Evolutionary conservation across 495 filamentous ascomycete species (phyloP).

Genomic region (Xylaria venustula): DNA sequence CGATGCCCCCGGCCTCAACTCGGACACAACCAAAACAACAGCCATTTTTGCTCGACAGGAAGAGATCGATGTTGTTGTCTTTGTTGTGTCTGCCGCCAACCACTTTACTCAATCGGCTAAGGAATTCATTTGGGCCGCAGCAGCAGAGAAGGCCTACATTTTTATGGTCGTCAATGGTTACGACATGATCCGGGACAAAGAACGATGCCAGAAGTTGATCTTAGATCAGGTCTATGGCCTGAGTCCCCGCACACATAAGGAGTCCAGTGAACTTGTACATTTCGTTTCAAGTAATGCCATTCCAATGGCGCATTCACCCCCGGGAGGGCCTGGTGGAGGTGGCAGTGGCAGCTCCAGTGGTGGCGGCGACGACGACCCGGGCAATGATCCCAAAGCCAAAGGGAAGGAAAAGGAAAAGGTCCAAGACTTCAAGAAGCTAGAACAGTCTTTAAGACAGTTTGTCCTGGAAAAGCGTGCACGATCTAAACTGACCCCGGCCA

Average conservation of each 20-base stretch:
- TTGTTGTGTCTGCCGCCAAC: constrained; percentile 95
- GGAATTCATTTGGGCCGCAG: constrained; percentile 94
- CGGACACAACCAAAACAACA: constrained; percentile 93
- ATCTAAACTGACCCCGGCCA: constrained; percentile 93
- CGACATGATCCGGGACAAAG: constrained; percentile 89
- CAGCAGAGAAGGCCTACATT: constrained; percentile 95
- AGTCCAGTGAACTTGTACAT: constrained; percentile 88
- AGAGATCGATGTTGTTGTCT: constrained; percentile 98
- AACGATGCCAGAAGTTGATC: constrained; percentile 79
- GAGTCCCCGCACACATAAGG: constrained; percentile 89
- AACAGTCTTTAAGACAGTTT: constrained; percentile 85
- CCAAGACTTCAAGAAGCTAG: constrained; percentile 83
- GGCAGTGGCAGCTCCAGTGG: constrained; percentile 59
- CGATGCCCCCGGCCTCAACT: constrained; percentile 93
- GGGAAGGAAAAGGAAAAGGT: constrained; percentile 85
- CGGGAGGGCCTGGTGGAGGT: constrained; percentile 56
- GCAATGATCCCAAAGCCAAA: constrained; percentile 74
- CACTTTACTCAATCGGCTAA: constrained; percentile 96
- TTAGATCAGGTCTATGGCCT: constrained; percentile 80
- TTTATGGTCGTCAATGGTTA: constrained; percentile 99
- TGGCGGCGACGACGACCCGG: constrained; percentile 55
- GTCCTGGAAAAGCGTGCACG: constrained; percentile 94
- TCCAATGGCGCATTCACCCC: constrained; percentile 59
- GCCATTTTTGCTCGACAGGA: constrained; percentile 96
- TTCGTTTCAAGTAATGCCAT: constrained; percentile 97